Evolutionary conservation across 129 eudicot genomes (phyloP), one percentile per base, ranked within the genome.

Genomic region (Smallanthus sonchifolius): DNA sequence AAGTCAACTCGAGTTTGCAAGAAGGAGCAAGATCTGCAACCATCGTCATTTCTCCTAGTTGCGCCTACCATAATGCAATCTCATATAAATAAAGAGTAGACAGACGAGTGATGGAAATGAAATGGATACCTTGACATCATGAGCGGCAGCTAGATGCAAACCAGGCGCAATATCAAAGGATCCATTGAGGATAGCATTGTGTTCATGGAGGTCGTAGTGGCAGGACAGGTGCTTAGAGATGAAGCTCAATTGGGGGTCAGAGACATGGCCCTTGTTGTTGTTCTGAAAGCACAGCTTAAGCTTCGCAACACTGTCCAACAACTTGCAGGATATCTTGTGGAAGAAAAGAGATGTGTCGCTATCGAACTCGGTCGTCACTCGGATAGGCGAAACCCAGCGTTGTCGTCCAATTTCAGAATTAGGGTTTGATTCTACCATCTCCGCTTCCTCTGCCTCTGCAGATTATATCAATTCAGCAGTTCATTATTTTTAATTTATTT

Each of bases 11-110:
- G 36, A 94, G 60, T 77, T 88, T 87, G 86, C 81, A 90, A 80
- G 84, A 87, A 56, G 98, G 92, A 56, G 91, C 88, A 80, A 90
- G 86, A 86, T 94, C 92, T 40, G 98, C 96, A 79, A 80, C 83
- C 89, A 94, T 60, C 15, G 91, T 74, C 73, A 94, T 76, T 77
- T 94, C 84, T 77, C 98, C 97, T 83, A 79, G 80, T 47, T 77
- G 89, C 14, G 92, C 92, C 98, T 94, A 70, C 38, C 13, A 2
- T 28, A 54, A 74, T 24, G 1, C 30, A 24, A 24, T 24, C 30
- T 24, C 30, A 24, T 24, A 24, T 24, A 24, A 24, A 24, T 24
- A 24, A 24, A 24, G 1, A 24, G 30, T 0, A 24, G 30, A 24
- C 1, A 1, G 30, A 24, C n/a, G n/a, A n/a, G n/a, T n/a, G 30